A percentile compares a stretch with the other conserved stretches of the same genome.
phyloP scores from a whole-genome alignment of 1,139 yeast genomes.

The Taphrina betulina region DNA sequence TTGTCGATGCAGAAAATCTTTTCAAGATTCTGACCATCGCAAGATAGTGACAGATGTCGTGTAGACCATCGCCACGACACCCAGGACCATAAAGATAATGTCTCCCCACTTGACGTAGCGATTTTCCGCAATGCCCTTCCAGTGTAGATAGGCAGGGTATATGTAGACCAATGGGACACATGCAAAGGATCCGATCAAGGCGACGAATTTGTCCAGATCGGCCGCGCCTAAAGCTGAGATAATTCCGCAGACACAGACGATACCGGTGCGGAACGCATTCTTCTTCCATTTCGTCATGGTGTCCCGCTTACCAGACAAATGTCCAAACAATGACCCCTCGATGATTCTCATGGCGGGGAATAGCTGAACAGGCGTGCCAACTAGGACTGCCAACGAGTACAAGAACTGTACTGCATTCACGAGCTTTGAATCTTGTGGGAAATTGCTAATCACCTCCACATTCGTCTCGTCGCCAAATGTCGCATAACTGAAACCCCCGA shows the following conservation, averaged over 20 bases:
- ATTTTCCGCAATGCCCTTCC: conserved; percentile 40
- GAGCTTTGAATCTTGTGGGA: conserved; percentile 67
- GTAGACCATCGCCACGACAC: conserved; percentile 55
- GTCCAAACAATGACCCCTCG: conserved; percentile 46
- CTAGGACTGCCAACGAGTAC: conserved; percentile 80
- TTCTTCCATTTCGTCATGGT: conserved; percentile 76
- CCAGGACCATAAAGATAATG: conserved; percentile 49
- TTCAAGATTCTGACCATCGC: conserved; percentile 43
- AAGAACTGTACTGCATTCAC: conserved; percentile 72
- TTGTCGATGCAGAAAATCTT: no score
- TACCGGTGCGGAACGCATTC: conserved; percentile 63
- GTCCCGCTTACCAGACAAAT: conserved; percentile 63
- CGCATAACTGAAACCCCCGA: conserved; percentile 77
- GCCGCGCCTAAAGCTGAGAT: conserved; percentile 67
- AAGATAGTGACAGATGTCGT: conserved; percentile 57
- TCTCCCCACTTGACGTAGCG: conserved; percentile 45
- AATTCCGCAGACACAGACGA: conserved; percentile 67
- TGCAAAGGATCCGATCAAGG: conserved; percentile 90
- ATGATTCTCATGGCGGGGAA: conserved; percentile 83
- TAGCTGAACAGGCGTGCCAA: conserved; percentile 87
- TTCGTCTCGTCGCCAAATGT: conserved; percentile 80
- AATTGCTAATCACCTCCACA: conserved; percentile 82
- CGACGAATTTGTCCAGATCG: conserved; percentile 82
- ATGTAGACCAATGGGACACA: conserved; percentile 93
- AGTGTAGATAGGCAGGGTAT: conserved; percentile 86